A percentile compares a stretch with the other conserved stretches of the same genome.
phyloP scores from a whole-genome alignment of 495 filamentous ascomycete species.

The Chaetomium tenue region DNA sequence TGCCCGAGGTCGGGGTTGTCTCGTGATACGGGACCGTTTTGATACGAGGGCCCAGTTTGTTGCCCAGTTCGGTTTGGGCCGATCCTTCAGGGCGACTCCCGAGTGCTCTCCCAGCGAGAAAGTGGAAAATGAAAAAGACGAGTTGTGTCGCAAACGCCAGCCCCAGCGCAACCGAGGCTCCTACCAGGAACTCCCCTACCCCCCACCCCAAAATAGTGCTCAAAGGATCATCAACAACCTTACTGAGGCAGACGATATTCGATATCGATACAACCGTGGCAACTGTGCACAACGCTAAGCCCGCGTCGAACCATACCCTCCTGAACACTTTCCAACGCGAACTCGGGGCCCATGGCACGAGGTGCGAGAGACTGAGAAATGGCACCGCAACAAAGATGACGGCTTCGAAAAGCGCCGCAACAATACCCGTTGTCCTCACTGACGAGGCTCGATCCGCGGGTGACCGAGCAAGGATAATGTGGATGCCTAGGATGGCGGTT shows the following conservation, averaged over 20 bases:
- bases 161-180: constrained; percentile 42
- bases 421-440: constrained; percentile 36
- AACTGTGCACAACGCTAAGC: constrained; percentile 38
- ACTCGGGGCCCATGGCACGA: constrained; percentile 25
- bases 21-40: constrained; percentile 50
- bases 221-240: constrained; percentile 27
- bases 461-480: constrained; percentile 43
- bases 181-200: constrained; percentile 37
- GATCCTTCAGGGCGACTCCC: constrained; percentile 28
- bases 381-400: constrained; percentile 35
- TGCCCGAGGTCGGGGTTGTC: constrained; percentile 35
- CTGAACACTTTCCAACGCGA: constrained; percentile 27
- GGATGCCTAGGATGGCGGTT: constrained; percentile 39
- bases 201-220: constrained; percentile 36
- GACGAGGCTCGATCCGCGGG: constrained; percentile 33
- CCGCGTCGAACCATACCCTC: constrained; percentile 39
- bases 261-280: constrained; percentile 43
- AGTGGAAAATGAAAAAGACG: constrained; percentile 42
- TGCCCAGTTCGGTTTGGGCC: constrained; percentile 34
- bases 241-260: constrained; percentile 39
- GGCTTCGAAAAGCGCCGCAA: constrained; percentile 40
- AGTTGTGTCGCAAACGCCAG: constrained; percentile 43
- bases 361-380: constrained; percentile 30
- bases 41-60: constrained; percentile 33
- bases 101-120: constrained; percentile 32